Conservation (phyloP, 2,329 filamentous ascomycete genomes). For the Diaporthe caulivora region DNA sequence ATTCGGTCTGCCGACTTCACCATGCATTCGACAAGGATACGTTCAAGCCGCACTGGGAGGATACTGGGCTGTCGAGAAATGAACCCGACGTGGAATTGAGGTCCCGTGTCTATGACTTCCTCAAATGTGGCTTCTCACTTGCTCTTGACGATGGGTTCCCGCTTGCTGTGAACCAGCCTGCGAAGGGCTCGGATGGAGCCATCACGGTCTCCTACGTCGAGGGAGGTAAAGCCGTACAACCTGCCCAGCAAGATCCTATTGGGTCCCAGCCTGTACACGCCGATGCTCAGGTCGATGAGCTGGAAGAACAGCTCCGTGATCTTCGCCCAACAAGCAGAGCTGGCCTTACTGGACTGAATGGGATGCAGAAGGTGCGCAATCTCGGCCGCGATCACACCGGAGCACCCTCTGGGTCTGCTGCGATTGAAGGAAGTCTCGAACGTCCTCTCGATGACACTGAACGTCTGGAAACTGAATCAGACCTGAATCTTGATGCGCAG, state of each 20-base stretch:
- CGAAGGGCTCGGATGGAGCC: not conserved
- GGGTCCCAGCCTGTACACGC: not conserved
- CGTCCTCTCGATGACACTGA: constrained; percentile 17
- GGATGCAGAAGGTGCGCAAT: not conserved
- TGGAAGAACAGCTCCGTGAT: constrained; percentile 24
- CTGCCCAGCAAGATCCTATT: not conserved
- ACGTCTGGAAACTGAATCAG: constrained; percentile 37
- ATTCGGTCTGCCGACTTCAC: constrained; percentile 55
- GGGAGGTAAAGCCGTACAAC: constrained; percentile 27
- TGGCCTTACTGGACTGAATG: not conserved
- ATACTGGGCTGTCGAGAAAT: constrained; percentile 26
- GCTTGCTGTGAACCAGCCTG: constrained; percentile 17
- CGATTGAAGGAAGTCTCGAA: not conserved
- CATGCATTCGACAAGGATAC: constrained; percentile 44
- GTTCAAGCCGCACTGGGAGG: constrained; percentile 46
- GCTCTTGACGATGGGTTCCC: constrained; percentile 36
- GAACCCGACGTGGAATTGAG: constrained; percentile 31
- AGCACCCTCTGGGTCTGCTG: not conserved
- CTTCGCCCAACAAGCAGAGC: constrained; percentile 5
- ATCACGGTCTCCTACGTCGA: constrained; percentile 37
- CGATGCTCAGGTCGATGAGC: constrained; percentile 5
- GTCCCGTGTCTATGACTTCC: constrained; percentile 37
- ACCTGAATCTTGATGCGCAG: constrained; percentile 35
- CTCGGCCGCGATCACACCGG: not conserved
- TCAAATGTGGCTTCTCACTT: constrained; percentile 36